Evolutionary conservation across 2,329 filamentous ascomycete genomes (phyloP), one percentile per base, ranked within the genome.

Genomic region (Aspergillus sergii): DNA sequence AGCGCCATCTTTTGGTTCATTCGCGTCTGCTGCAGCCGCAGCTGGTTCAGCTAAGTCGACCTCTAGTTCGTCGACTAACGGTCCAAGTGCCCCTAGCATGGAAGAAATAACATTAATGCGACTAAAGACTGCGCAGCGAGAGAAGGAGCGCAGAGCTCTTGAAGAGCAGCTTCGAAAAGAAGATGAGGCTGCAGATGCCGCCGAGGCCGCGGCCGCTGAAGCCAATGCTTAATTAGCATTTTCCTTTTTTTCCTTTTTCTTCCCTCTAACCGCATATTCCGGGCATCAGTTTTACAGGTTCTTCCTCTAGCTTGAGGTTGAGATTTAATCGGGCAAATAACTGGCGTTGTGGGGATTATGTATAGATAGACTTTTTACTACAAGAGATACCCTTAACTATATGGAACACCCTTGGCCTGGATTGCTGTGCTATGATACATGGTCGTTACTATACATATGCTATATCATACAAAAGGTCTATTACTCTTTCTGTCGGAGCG

Each of bases 71-170:
- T 65, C 72, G 6, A 55, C 67, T 10, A 69, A 74, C 12, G 71
- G 70, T 4, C 51, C 70, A 7, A 75, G 72, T 23, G 73, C 72
- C 43, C 78, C 78, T 12, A 82, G 76, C 60, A 64, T 82, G n/a
- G 75, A 82, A 65, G 80, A 82, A 51, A 64, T 79, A 57, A 87
- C 84, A 1, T 81, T 88, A 77, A 87, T 85, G 64, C 81, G 85
- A 61, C 67, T 89, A 46, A 84, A 84, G 66, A 86, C 83, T 61
- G 85, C 85, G 1, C 85, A 88, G 72, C 81, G 80, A 46, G 79
- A 81, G 68, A 80, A 82, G 28, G 85, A 88, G 72, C 82, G 80
- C 61, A 81, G 79, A 68, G 79, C 80, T 36, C 65, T 85, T 14
- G 85, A 85, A 64, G 85, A 86, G 58, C 81, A 88, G 66, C 80